Evolutionary conservation across 164 flowering plant genomes (phyloP).

Genomic region (Kalanchoe fedtschenkoi): DNA sequence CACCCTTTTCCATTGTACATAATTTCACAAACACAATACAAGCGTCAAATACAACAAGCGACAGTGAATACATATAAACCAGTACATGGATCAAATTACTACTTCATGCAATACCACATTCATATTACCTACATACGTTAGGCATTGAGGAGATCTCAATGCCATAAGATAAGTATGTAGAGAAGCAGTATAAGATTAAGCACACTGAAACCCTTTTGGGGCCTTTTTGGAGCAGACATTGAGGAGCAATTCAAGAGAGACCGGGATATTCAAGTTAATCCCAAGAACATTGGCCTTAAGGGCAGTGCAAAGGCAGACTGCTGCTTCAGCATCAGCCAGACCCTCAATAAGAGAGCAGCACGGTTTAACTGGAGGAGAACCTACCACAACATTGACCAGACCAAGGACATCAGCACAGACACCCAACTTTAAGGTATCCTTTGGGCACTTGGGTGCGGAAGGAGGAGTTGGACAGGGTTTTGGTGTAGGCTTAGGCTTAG

Average conservation of each 20-base stretch:
- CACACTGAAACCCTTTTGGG: conserved; percentile 43
- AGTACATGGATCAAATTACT: too few species aligned
- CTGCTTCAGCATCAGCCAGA: conserved; percentile 54
- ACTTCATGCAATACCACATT: too few species aligned
- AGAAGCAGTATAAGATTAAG: conserved; percentile 16
- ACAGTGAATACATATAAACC: too few species aligned
- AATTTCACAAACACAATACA: too few species aligned
- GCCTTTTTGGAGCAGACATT: conserved; percentile 38
- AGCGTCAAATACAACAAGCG: too few species aligned
- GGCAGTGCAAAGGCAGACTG: conserved; percentile 61
- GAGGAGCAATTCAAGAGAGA: conserved; percentile 49
- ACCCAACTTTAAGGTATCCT: conserved; percentile 39
- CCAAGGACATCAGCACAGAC: conserved; percentile 37
- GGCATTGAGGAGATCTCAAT: too few species aligned
- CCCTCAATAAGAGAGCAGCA: conserved; percentile 57
- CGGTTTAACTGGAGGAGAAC: conserved; percentile 30
- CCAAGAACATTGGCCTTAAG: too few species aligned
- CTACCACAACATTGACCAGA: too few species aligned
- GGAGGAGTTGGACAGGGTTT: conserved; percentile 12
- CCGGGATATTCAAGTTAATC: conserved; percentile 40
- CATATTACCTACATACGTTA: too few species aligned
- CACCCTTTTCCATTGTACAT: too few species aligned
- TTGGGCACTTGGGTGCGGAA: conserved; percentile 28
- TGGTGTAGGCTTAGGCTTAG: too few species aligned
- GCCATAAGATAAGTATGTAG: too few species aligned